These are phyloP conservation scores for Moesziomyces sp. DNA, from an alignment of 1,284 basidiomycete genomes.

Conservation along the genomic window DNA sequence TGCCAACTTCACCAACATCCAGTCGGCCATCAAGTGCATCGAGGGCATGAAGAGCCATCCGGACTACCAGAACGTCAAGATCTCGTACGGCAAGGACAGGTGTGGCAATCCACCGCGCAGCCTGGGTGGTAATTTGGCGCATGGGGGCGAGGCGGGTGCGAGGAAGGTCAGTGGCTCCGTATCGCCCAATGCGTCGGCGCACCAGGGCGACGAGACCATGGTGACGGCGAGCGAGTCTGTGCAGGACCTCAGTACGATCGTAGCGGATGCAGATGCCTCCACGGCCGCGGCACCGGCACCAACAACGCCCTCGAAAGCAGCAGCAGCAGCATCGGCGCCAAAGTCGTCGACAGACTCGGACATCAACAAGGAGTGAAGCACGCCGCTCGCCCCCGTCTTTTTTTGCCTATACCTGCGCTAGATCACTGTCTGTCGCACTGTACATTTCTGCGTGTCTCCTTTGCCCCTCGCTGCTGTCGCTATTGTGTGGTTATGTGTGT, in stretches of 20 bases:
- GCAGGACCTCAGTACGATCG: conserved; percentile 32
- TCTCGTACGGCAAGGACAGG: conserved; percentile 65
- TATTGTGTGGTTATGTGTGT: no score
- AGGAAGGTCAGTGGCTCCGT: conserved; percentile 36
- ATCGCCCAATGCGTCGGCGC: conserved; percentile 30
- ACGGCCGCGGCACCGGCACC: no score
- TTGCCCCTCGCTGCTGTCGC: no score
- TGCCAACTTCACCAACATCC: conserved; percentile 67
- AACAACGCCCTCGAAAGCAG: background rate
- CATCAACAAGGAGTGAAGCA: conserved; percentile 4
- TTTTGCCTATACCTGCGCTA: no score
- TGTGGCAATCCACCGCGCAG: conserved; percentile 62
- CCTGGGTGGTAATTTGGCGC: conserved; percentile 29
- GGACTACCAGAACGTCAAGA: conserved; percentile 64
- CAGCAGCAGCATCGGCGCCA: conserved; percentile 1
- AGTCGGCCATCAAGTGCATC: conserved; percentile 67
- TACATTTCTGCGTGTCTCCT: no score
- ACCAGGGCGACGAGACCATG: conserved; percentile 47
- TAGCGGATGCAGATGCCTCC: conserved; percentile 3
- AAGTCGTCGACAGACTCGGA: conserved; percentile 13
- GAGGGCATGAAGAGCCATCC: conserved; percentile 66
- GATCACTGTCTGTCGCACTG: no score
- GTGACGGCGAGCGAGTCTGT: conserved; percentile 50
- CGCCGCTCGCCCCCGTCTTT: no score
- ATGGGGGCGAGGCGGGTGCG: conserved; percentile 9